These are phyloP conservation scores for Pseudogymnoascus sp. DNA, from an alignment of 2,329 filamentous ascomycete species.

Conservation along the genomic window DNA sequence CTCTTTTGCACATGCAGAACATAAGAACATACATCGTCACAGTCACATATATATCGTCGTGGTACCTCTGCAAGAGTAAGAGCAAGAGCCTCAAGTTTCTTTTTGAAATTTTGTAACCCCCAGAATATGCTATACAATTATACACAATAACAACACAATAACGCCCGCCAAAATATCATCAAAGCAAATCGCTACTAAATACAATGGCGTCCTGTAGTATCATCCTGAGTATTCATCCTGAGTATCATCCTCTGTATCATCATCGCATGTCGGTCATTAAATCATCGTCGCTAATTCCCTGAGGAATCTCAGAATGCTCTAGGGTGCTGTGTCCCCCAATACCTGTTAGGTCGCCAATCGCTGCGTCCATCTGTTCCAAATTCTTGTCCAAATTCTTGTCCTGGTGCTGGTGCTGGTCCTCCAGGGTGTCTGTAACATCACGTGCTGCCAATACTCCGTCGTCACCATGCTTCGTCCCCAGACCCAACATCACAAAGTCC, in stretches of 20 bases:
- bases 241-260: neutral
- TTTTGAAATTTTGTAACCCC: neutral
- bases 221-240: neutral
- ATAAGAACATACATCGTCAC: neutral
- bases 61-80: neutral
- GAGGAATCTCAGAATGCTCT: neutral
- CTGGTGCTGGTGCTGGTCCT: neutral
- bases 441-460: neutral
- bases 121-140: neutral
- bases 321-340: constrained; percentile 7
- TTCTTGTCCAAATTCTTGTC: neutral
- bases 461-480: neutral
- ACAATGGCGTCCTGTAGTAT: neutral
- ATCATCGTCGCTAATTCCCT: constrained; percentile 7
- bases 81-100: neutral
- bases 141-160: neutral
- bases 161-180: neutral
- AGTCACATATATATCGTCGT: neutral
- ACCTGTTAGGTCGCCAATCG: neutral
- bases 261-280: constrained; percentile 4
- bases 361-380: neutral
- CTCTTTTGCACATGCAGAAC: neutral
- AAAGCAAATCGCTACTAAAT: constrained; percentile 5
- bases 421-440: neutral
- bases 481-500: neutral